These are phyloP conservation scores for Pilatotrama ljubarskyi DNA, from an alignment of 768 basidiomycete genomes.

Conservation along the genomic window DNA sequence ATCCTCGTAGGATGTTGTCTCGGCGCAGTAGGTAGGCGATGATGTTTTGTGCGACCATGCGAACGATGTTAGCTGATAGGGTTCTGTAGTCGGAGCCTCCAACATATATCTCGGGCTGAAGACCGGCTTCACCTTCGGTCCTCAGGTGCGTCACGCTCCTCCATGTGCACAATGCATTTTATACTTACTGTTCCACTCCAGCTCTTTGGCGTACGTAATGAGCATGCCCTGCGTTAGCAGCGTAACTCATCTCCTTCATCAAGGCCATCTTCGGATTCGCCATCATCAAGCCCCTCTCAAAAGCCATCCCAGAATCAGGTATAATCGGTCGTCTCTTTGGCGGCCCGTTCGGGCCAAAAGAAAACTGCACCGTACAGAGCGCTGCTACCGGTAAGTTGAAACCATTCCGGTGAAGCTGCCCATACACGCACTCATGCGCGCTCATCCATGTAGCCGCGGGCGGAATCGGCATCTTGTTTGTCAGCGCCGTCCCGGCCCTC, in stretches of 20 bases:
- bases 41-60: conserved; percentile 33
- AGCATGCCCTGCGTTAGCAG: not conserved
- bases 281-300: conserved; percentile 58
- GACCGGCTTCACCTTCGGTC: conserved; percentile 67
- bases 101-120: conserved; percentile 73
- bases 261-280: conserved; percentile 60
- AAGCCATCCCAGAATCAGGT: conserved; percentile 47
- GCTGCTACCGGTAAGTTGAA: conserved; percentile 49
- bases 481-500: conserved; percentile 60
- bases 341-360: conserved; percentile 63
- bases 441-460: conserved; percentile 43
- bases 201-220: conserved; percentile 50
- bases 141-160: conserved; percentile 34
- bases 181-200: not conserved
- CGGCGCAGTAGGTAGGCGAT: conserved; percentile 20
- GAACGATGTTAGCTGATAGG: conserved; percentile 42
- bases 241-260: not conserved
- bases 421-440: conserved; percentile 3
- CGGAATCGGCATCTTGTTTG: conserved; percentile 59
- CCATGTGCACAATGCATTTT: not conserved
- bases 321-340: conserved; percentile 47
- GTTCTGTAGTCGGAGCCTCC: conserved; percentile 47
- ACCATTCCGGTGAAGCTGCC: not conserved
- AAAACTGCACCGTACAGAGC: conserved; percentile 64
- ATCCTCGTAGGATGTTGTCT: conserved; percentile 21